Percentiles rank a stretch among this genome's conserved stretches.
Evolutionary conservation across 2,329 filamentous ascomycete species (phyloP).

Genomic region (Periconia sp.): DNA sequence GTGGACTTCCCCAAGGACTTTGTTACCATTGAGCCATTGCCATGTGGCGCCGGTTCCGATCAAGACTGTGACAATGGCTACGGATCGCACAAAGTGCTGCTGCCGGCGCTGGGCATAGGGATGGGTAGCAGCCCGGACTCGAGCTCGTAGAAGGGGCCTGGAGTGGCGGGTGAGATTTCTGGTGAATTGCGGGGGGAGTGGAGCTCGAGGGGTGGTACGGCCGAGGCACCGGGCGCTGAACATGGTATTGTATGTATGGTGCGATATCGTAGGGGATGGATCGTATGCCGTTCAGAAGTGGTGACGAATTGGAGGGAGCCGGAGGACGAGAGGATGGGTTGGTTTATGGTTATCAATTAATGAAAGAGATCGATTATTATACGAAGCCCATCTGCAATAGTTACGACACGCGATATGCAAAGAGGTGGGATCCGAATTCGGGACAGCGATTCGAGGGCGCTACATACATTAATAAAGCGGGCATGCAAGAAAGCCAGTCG

Average conservation of each 20-base stretch:
- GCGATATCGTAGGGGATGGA: not conserved
- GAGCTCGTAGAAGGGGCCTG: slow-evolving; percentile 21
- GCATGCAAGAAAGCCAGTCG: not conserved
- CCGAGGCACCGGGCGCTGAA: slow-evolving; percentile 32
- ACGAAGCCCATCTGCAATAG: not conserved
- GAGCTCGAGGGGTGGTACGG: slow-evolving; percentile 29
- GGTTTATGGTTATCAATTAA: slow-evolving; percentile 9
- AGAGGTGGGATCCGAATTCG: too few relatives aligned
- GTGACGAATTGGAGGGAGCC: slow-evolving; percentile 5
- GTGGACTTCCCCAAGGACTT: slow-evolving; percentile 45
- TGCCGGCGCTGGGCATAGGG: slow-evolving; percentile 49
- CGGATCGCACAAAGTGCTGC: slow-evolving; percentile 48
- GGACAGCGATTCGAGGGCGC: not conserved
- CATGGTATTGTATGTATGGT: slow-evolving; percentile 24
- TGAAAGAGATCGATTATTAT: slow-evolving; percentile 18
- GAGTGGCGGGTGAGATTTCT: slow-evolving; percentile 22
- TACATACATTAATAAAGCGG: not conserved
- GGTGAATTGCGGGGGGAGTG: slow-evolving; percentile 25
- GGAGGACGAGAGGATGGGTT: slow-evolving; percentile 5
- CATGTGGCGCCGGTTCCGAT: slow-evolving; percentile 49
- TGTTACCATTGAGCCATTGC: slow-evolving; percentile 46
- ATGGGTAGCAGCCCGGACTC: slow-evolving; percentile 30
- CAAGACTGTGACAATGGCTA: slow-evolving; percentile 46
- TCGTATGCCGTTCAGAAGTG: not conserved
- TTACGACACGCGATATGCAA: not conserved